A percentile compares a stretch with the other conserved stretches of the same genome.
Conservation (phyloP, 306 rosid genomes). For the Leucaena leucocephala region DNA sequence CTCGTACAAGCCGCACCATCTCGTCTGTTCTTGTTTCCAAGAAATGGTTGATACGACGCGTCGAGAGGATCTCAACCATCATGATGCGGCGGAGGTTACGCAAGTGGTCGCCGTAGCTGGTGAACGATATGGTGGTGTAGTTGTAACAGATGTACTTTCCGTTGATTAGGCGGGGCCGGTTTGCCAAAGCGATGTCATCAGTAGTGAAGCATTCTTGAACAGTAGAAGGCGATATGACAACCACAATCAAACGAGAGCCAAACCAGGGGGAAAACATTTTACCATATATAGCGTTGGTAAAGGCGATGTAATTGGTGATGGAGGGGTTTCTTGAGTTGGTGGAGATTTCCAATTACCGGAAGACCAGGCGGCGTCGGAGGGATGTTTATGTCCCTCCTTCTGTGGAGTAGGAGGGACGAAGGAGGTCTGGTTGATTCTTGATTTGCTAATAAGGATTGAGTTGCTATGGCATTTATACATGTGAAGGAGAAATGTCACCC, state of each 20-base stretch:
- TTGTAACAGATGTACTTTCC: slow-evolving; percentile 55
- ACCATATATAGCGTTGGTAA: slow-evolving; percentile 52
- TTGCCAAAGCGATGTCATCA: slow-evolving; percentile 58
- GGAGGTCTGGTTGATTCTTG: background rate
- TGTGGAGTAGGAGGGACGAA: slow-evolving; percentile 15
- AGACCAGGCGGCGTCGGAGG: slow-evolving; percentile 61
- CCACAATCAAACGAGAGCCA: slow-evolving; percentile 41
- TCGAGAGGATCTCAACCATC: slow-evolving; percentile 51
- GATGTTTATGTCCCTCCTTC: slow-evolving; percentile 33
- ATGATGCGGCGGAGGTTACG: slow-evolving; percentile 72
- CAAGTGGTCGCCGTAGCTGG: slow-evolving; percentile 71
- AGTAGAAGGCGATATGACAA: slow-evolving; percentile 42
- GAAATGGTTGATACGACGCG: slow-evolving; percentile 42
- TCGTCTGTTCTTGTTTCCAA: slow-evolving; percentile 44
- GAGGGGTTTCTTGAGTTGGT: slow-evolving; percentile 45
- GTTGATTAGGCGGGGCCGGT: slow-evolving; percentile 44
- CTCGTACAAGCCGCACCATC: slow-evolving; percentile 10
- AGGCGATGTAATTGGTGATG: slow-evolving; percentile 44
- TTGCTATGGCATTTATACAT: background rate
- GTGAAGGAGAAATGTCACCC: background rate
- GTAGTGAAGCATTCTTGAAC: slow-evolving; percentile 64
- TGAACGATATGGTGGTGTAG: slow-evolving; percentile 35
- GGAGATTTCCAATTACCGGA: slow-evolving; percentile 73
- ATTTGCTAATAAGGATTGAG: background rate
- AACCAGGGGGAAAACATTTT: slow-evolving; percentile 38